Evolutionary conservation across 176 grass and related monocot genomes (phyloP).

Genomic region (Secale cereale): DNA sequence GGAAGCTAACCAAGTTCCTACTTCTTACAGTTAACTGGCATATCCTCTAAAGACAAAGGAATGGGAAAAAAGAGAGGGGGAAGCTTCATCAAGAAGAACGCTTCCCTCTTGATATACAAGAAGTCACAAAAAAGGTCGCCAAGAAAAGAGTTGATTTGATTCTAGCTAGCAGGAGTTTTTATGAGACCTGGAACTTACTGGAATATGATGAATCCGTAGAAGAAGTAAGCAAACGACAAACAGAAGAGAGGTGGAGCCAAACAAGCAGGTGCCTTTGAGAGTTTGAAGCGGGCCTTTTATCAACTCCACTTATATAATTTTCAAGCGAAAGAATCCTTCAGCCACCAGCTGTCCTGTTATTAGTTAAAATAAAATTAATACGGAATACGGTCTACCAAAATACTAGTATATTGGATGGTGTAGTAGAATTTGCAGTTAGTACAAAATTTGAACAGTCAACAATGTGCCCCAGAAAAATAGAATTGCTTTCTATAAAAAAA

Average conservation of each 20-base stretch:
- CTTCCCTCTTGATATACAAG: neutral
- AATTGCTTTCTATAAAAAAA: neutral
- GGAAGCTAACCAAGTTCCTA: neutral
- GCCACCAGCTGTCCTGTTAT: neutral
- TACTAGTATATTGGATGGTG: neutral
- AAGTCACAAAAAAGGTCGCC: neutral
- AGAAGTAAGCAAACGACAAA: conserved; percentile 10
- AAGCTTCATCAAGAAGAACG: neutral
- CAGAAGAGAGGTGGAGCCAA: neutral
- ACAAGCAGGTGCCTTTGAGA: neutral
- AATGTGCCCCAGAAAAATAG: neutral
- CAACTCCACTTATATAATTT: conserved; percentile 2
- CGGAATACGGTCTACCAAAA: neutral
- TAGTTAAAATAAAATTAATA: neutral
- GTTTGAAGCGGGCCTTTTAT: neutral
- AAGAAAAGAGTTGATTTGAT: neutral
- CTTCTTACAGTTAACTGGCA: neutral
- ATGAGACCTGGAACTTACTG: conserved; percentile 18
- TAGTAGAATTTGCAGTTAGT: neutral
- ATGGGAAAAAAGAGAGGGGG: neutral
- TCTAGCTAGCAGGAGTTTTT: conserved; percentile 5
- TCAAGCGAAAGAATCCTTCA: neutral
- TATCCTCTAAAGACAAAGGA: neutral
- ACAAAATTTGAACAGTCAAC: neutral
- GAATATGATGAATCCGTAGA: conserved; percentile 22